Evolutionary conservation across 1,139 yeast species (phyloP).

Genomic region (Candida sp.): DNA sequence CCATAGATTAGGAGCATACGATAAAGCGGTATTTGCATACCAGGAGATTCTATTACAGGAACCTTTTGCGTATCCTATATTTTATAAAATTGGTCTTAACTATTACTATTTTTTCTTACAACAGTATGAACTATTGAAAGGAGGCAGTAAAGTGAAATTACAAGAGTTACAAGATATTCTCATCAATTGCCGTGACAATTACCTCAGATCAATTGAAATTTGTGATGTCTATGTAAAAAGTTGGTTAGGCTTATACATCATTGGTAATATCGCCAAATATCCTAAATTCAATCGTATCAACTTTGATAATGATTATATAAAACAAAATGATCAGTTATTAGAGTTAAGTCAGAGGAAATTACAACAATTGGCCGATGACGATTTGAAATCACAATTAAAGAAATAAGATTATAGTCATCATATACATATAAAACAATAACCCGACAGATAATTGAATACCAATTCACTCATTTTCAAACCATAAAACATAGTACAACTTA

Average conservation of each 20-base stretch:
- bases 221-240: slow-evolving; percentile 66
- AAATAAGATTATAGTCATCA: background rate
- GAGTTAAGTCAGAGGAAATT: slow-evolving; percentile 17
- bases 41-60: slow-evolving; percentile 66
- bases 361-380: slow-evolving; percentile 11
- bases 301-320: slow-evolving; percentile 20
- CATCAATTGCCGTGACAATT: slow-evolving; percentile 48
- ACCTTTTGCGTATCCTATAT: slow-evolving; percentile 74
- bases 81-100: slow-evolving; percentile 53
- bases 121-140: slow-evolving; percentile 10
- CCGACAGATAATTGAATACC: no score
- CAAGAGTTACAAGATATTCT: slow-evolving; percentile 21
- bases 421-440: no score
- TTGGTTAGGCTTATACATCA: slow-evolving; percentile 68
- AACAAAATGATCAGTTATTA: slow-evolving; percentile 18
- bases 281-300: slow-evolving; percentile 18
- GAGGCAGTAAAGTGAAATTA: slow-evolving; percentile 21
- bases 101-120: slow-evolving; percentile 22
- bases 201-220: slow-evolving; percentile 70
- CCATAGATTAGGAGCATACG: slow-evolving; percentile 55
- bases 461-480: no score
- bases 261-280: slow-evolving; percentile 21
- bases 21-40: slow-evolving; percentile 61
- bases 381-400: slow-evolving; percentile 1
- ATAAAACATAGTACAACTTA: no score